Conservation (phyloP, 768 basidiomycete species). For the Xerocomus potaroensis region DNA sequence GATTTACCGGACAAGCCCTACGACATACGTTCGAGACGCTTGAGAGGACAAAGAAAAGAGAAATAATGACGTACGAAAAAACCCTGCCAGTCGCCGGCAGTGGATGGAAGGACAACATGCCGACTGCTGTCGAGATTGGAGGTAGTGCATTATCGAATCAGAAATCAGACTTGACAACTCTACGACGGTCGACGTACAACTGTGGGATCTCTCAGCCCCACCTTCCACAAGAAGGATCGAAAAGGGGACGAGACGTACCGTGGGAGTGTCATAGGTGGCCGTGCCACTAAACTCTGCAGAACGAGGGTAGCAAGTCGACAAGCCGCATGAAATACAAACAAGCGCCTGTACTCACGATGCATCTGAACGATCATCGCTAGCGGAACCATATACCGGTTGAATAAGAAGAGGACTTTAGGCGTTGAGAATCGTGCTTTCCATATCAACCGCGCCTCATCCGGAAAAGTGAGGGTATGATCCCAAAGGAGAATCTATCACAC, state of each 20-base stretch:
- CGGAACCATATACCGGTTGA: conserved; percentile 34
- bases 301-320: not conserved
- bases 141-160: conserved; percentile 5
- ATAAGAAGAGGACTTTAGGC: conserved; percentile 32
- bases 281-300: conserved; percentile 24
- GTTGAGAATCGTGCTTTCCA: conserved; percentile 28
- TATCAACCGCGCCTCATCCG: conserved; percentile 31
- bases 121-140: conserved; percentile 20
- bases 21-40: not conserved
- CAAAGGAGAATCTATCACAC: conserved; percentile 30
- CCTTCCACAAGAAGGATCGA: not conserved
- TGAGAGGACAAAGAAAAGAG: not conserved
- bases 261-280: conserved; percentile 5
- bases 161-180: not conserved
- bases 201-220: not conserved
- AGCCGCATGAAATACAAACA: not conserved
- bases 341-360: conserved; percentile 22
- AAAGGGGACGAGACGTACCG: conserved; percentile 9
- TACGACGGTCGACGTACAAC: conserved; percentile 15
- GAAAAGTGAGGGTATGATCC: conserved; percentile 32
- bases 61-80: conserved; percentile 21
- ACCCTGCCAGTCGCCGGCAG: not conserved
- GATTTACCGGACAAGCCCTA: conserved; percentile 28
- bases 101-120: conserved; percentile 29
- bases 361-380: conserved; percentile 26